Evolutionary conservation across 2,329 filamentous ascomycete genomes (phyloP), one percentile per base, ranked within the genome.

Genomic region (Sarocladium brachiariae): DNA sequence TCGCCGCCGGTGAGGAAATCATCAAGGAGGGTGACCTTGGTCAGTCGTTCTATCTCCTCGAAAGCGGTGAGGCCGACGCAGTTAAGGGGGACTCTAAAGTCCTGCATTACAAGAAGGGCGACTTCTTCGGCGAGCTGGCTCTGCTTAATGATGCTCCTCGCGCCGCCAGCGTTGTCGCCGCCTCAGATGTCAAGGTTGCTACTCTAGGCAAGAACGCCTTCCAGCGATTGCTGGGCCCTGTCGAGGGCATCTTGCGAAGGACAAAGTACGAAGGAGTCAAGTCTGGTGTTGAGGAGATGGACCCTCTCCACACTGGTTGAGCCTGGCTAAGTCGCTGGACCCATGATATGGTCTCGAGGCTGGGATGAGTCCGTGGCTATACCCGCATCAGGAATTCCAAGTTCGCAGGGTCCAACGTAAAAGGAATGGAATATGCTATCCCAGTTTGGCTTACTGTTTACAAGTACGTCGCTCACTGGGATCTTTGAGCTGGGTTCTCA

Each of bases 91-190:
- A 84, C 34, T 74, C 80, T 53, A 76, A 85, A 2, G 85, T 97
- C 56, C 89, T 89, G 63, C 76, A 81, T 50, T 97, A 97, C 68
- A 78, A 76, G 56, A 93, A 95, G 69, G 93, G 93, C 25, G 93
- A 96, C 63, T 99, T 93, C 74, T 99, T 99, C 70, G 93, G 93
- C 55, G 93, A 99, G 70, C 76, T 99, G 54, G 93, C 93, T 6
- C 71, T 99, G 63, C 76, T 97, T 58, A 95, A 97, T 59, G 92
- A 99, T 63, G 88, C 89, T 50, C 93, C 93, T 8, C 84, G 93
- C 63, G 92, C 92, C 33, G 93, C 93, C 48, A 95, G 87, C 58
- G 83, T 99, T 49, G 74, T 95, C 43, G 88, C 88, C 60, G 78
- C 82, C 66, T 87, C 86, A 6, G 88, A 96, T 55, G 87, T 95